Evolutionary conservation across 345 rosid species (phyloP), one percentile per base, ranked within the genome.

Genomic region (Euclidium syriacum): DNA sequence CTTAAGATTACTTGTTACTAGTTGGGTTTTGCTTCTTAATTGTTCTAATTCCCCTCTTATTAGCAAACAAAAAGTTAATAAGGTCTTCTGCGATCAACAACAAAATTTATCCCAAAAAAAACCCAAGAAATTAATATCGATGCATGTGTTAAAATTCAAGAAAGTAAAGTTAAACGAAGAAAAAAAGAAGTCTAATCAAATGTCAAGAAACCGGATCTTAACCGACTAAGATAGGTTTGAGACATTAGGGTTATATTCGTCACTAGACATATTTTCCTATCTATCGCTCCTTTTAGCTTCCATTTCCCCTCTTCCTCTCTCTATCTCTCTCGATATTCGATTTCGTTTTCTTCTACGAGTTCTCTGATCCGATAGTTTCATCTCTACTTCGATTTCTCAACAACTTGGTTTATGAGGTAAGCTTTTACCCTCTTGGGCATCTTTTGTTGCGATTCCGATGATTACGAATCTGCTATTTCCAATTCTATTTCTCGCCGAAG

Each of bases 371-470:
- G 14, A 42, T n/a, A 12, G 26, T 36, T n/a, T 65, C 64, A 22
- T 66, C 69, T 57, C 57, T 56, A 65, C 42, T 25, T 65, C n/a
- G 49, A 55, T 62, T 32, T 53, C 11, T 58, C 58, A 11, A 58
- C 74, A 8, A 30, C 67, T 64, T 69, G 73, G 76, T 75, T 75
- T 75, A 75, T 67, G 79, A 75, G 79, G 79, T 75, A 58, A 23
- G 19, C 15, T 19, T 32, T 27, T 17, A 33, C 6, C 14, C 2
- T 23, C 23, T n/a, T n/a, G n/a, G n/a, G n/a, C n/a, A n/a, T n/a
- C n/a, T 15, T 30, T 20, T 14, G 26, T 34, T 20, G 34, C 16
- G 33, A n/a, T 22, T 35, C 12, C 17, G n/a, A 42, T 48, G 29
- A 32, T 51, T 17, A 47, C 0, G 43, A 22, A 42, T 52, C 54